A percentile compares a stretch with the other conserved stretches of the same genome.
Conservation (phyloP, 495 filamentous ascomycete species). For the Penicillium turbatum region DNA sequence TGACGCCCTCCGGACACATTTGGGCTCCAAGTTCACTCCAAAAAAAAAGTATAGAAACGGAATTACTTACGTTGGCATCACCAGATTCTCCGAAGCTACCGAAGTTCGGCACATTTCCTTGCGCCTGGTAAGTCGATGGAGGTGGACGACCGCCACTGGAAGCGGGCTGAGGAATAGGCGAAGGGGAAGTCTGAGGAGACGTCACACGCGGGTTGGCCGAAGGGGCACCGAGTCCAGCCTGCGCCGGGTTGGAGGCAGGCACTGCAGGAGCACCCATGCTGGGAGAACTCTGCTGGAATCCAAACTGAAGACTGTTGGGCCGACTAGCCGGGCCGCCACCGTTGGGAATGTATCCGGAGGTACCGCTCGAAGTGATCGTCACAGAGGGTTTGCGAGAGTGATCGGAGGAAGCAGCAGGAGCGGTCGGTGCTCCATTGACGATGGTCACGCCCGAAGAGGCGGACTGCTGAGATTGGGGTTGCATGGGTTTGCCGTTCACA, state of each 20-base stretch:
- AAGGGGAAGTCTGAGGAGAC: slow-evolving; percentile 74
- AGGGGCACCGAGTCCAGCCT: slow-evolving; percentile 57
- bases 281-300: slow-evolving; percentile 66
- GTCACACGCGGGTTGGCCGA: slow-evolving; percentile 59
- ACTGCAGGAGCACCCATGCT: slow-evolving; percentile 50
- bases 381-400: slow-evolving; percentile 82
- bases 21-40: not conserved
- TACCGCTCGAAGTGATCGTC: slow-evolving; percentile 76
- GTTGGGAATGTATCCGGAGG: slow-evolving; percentile 70
- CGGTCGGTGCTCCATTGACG: slow-evolving; percentile 59
- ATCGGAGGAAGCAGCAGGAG: slow-evolving; percentile 55
- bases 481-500: slow-evolving; percentile 79
- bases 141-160: slow-evolving; percentile 82
- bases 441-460: slow-evolving; percentile 58
- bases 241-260: slow-evolving; percentile 44
- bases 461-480: slow-evolving; percentile 32
- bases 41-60: slow-evolving; percentile 13
- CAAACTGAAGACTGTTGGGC: slow-evolving; percentile 70
- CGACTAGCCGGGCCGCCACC: slow-evolving; percentile 64
- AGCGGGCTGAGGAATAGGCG: slow-evolving; percentile 81
- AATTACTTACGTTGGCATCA: slow-evolving; percentile 63
- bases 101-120: slow-evolving; percentile 65
- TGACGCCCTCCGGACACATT: not conserved
- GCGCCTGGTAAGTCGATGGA: slow-evolving; percentile 59
- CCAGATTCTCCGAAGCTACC: slow-evolving; percentile 67